phyloP scores from a whole-genome alignment of 768 basidiomycete genomes.

The Lyophyllum atratum region DNA sequence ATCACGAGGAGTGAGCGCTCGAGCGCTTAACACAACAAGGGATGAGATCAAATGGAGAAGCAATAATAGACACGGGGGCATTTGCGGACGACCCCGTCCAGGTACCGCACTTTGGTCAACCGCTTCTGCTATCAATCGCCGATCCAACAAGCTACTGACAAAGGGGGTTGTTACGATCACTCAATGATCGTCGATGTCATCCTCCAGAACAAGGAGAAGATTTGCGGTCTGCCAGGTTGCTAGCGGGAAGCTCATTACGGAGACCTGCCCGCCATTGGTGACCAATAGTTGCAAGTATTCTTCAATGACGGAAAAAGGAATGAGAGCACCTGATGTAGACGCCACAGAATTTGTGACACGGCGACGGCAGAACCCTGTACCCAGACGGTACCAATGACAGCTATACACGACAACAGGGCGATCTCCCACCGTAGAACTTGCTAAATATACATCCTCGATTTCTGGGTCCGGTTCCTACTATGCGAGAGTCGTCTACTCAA shows the following conservation, averaged over 20 bases:
- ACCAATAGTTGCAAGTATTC: background rate
- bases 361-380: too few relatives aligned
- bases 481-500: conserved; percentile 23
- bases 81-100: background rate
- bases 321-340: too few relatives aligned
- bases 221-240: conserved; percentile 2
- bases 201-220: conserved; percentile 5
- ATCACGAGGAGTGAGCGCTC: conserved; percentile 17
- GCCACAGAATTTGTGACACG: too few relatives aligned
- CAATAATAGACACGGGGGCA: background rate
- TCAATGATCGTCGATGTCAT: conserved; percentile 1
- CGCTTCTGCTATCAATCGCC: background rate
- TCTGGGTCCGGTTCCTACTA: too few relatives aligned
- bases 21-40: background rate
- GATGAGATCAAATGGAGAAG: background rate
- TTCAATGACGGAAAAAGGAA: background rate
- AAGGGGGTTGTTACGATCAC: background rate
- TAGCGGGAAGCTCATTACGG: background rate
- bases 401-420: too few relatives aligned
- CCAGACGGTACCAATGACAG: too few relatives aligned
- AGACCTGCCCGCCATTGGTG: background rate
- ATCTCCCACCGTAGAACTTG: too few relatives aligned
- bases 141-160: background rate
- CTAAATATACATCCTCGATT: too few relatives aligned
- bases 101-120: background rate